Evolutionary conservation across 768 basidiomycete genomes (phyloP).

Genomic region (Pholiota conissans): DNA sequence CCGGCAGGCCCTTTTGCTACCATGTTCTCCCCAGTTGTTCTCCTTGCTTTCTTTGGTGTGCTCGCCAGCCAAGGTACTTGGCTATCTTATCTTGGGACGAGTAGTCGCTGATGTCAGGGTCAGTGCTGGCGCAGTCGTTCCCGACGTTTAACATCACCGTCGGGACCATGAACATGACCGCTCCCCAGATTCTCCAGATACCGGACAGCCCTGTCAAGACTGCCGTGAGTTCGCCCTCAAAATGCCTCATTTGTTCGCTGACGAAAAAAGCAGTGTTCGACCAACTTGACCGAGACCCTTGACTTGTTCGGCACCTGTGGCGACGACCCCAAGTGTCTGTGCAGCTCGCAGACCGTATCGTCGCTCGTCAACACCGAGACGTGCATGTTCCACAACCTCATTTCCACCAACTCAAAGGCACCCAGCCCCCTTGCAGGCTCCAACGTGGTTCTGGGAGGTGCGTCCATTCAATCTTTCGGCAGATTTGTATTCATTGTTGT

Average conservation of each 20-base stretch:
- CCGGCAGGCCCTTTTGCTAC: conserved; percentile 26
- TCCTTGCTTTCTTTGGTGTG: conserved; percentile 36
- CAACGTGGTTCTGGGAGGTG: conserved; percentile 57
- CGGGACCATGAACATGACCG: conserved; percentile 35
- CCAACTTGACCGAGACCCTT: conserved; percentile 28
- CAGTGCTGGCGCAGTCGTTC: conserved; percentile 35
- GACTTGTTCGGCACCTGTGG: conserved; percentile 39
- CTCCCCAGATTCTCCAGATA: conserved; percentile 46
- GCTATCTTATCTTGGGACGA: neutral
- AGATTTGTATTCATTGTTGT: conserved; percentile 6
- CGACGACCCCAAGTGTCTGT: conserved; percentile 37
- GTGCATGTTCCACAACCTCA: conserved; percentile 62
- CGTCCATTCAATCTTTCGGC: conserved; percentile 14
- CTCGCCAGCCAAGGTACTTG: conserved; percentile 60
- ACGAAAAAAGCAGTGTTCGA: conserved; percentile 31
- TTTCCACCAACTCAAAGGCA: conserved; percentile 46
- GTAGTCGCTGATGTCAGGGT: neutral
- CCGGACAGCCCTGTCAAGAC: conserved; percentile 28
- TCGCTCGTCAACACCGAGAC: conserved; percentile 57
- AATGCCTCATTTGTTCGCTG: neutral
- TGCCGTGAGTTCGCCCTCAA: conserved; percentile 28
- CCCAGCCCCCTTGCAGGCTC: conserved; percentile 60
- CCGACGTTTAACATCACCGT: conserved; percentile 46
- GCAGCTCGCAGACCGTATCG: conserved; percentile 25
- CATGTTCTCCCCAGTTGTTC: conserved; percentile 29